phyloP scores from a whole-genome alignment of 1,284 basidiomycete species.

The Grifola frondosa region DNA sequence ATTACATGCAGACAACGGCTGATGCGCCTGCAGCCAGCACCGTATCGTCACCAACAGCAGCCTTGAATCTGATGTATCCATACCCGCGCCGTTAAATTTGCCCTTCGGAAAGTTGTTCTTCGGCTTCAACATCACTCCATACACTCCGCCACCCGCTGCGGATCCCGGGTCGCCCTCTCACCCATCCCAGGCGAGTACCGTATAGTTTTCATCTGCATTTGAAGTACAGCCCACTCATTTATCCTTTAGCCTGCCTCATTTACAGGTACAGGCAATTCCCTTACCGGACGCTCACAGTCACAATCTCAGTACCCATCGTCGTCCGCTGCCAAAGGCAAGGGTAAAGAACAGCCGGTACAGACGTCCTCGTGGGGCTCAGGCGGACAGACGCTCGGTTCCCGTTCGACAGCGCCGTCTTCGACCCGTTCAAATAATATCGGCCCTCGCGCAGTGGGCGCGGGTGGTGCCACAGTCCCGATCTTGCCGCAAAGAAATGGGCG shows the following conservation, averaged over 20 bases:
- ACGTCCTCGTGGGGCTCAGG: slow-evolving; percentile 47
- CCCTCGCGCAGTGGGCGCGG: slow-evolving; percentile 44
- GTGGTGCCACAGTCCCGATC: slow-evolving; percentile 51
- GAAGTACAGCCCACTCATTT: slow-evolving; percentile 1
- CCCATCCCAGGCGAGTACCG: slow-evolving; percentile 18
- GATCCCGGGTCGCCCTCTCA: slow-evolving; percentile 23
- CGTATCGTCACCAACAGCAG: slow-evolving; percentile 85
- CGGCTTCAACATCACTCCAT: slow-evolving; percentile 79
- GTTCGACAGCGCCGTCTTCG: slow-evolving; percentile 35
- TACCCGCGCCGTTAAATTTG: slow-evolving; percentile 87
- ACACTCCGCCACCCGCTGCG: slow-evolving; percentile 59
- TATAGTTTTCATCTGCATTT: background rate
- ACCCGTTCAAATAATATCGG: too few relatives aligned
- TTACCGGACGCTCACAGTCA: slow-evolving; percentile 48
- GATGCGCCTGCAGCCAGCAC: slow-evolving; percentile 58
- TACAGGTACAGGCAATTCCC: slow-evolving; percentile 90
- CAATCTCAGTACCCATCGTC: slow-evolving; percentile 28
- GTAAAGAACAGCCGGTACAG: slow-evolving; percentile 42
- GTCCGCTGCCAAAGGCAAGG: slow-evolving; percentile 48
- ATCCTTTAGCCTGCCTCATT: slow-evolving; percentile 54
- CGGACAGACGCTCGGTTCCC: slow-evolving; percentile 55
- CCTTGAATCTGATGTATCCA: slow-evolving; percentile 74
- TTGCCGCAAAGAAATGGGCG: slow-evolving; percentile 38
- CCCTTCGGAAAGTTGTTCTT: slow-evolving; percentile 95
- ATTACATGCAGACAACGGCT: slow-evolving; percentile 1